Percentiles rank a stretch among this genome's conserved stretches.
phyloP scores from a whole-genome alignment of 495 filamentous ascomycete species.

The Aspergillus incahuasiensis region DNA sequence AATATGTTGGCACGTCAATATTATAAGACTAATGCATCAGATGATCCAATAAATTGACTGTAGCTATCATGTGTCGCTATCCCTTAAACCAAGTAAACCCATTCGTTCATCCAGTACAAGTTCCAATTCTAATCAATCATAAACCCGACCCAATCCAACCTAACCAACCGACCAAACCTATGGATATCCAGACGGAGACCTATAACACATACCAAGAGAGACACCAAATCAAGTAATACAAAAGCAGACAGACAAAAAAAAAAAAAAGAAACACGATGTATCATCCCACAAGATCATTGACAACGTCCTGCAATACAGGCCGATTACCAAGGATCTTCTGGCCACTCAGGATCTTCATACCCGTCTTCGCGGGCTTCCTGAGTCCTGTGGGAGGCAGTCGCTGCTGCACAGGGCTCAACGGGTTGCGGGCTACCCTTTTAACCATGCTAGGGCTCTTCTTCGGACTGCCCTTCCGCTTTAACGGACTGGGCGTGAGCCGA shows the following conservation, averaged over 20 bases:
- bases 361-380: conserved; percentile 36
- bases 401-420: conserved; percentile 34
- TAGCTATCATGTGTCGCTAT: background rate
- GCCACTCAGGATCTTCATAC: conserved; percentile 33
- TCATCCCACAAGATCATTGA: conserved; percentile 46
- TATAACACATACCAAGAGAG: conserved; percentile 13
- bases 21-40: background rate
- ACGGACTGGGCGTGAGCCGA: conserved; percentile 13
- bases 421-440: conserved; percentile 23
- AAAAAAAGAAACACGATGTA: background rate
- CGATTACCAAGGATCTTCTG: conserved; percentile 36
- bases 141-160: background rate
- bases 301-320: conserved; percentile 50
- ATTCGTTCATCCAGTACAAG: background rate
- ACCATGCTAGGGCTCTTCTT: conserved; percentile 20
- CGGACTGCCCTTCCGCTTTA: conserved; percentile 19
- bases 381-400: conserved; percentile 20
- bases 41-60: background rate
- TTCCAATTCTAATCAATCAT: background rate
- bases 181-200: conserved; percentile 4
- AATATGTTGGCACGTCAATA: conserved; percentile 33
- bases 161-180: background rate
- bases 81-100: background rate
- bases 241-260: background rate
- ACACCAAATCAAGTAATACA: background rate